Evolutionary conservation across 805 yeast genomes (phyloP), one percentile per base, ranked within the genome.

Genomic region (Diddensiella santjacobensis): DNA sequence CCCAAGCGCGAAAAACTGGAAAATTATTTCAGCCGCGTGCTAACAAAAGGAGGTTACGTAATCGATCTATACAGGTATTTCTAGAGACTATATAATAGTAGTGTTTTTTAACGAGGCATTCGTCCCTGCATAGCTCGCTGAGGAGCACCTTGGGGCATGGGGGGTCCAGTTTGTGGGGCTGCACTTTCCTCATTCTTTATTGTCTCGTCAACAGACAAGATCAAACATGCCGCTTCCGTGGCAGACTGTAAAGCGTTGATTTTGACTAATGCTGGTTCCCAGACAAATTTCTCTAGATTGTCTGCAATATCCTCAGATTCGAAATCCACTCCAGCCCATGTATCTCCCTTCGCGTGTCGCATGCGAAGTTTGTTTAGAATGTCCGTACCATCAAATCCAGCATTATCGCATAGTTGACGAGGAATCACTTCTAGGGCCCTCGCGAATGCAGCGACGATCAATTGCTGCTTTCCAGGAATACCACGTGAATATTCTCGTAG

Each of bases 381-480:
- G 65, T 93, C 98, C n/a, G 95, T 87, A 18, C 96, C 95, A 65
- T 93, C 99, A 57, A 93, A 83, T 3, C 99, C 99, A n/a, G 96
- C 99, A 67, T 93, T 93, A 65, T 93, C 99, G 73, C 98, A 91
- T 55, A 93, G 75, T 66, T 93, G 98, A 66, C 98, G 83, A 57
- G 99, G 99, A 60, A 93, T 89, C 22, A 93, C 83, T 71, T 93
- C 99, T 49, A 93, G 74, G 1, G 98, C 96, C 58, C 85, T 84
- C 20, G 99, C 99, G 70, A 81, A 93, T 4, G 96, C 96, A 50
- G 83, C 83, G 49, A 93, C 84, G 50, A 93, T 83, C 53, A 93
- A 73, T 71, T 93, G 99, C 70, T 91, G 96, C 68, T 93, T 91
- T 36, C 99, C 99, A 19, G 96, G 88, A 59, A 93, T 86, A 17